Evolutionary conservation across 2,329 filamentous ascomycete genomes (phyloP), one percentile per base, ranked within the genome.

Genomic region (Colletotrichum coccodes): DNA sequence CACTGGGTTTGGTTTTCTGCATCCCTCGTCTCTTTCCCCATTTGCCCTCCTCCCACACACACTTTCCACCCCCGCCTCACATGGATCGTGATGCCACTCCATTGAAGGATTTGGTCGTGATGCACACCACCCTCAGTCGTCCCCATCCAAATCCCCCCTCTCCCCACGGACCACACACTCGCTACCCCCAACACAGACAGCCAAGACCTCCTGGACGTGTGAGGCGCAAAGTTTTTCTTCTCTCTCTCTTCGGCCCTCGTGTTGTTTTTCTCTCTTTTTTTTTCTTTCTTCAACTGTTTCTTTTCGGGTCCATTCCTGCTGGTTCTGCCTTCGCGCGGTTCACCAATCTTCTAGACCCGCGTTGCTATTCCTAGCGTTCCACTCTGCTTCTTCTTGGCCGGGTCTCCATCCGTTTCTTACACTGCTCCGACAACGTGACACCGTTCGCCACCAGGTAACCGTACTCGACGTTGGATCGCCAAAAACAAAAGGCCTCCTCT

Each of bases 351-450:
- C 28, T 32, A 42, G 36, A 34, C 28, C 49, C 56, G 54, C 66
- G 61, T 69, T 69, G 18, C 66, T 69, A 68, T 65, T 68, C 65
- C 58, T 50, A 68, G 61, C 65, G 40, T 65, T 54, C 65, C 54
- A 65, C 40, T 34, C 38, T 47, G 56, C 21, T 63, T 32, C 18
- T 38, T 59, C 56, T 68, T 54, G 52, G 64, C 53, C 53, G 40
- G 53, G 32, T 21, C 38, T 46, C 53, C 60, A 47, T 59, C 53
- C 23, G 23, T 32, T 47, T 60, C 66, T 69, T 56, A 69, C 66
- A 69, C 54, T 36, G 47, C 47, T 68, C 60, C 44, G 36, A 46
- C 38, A 52, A 30, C 63, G 34, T 34, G 62, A 44, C 30, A 30
- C 14, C 7, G 21, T 18, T 23, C 46, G 40, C 28, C 14, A 26